Evolutionary conservation across 2,329 filamentous ascomycete species (phyloP), one percentile per base, ranked within the genome.

Genomic region (Thyridium curvatum): DNA sequence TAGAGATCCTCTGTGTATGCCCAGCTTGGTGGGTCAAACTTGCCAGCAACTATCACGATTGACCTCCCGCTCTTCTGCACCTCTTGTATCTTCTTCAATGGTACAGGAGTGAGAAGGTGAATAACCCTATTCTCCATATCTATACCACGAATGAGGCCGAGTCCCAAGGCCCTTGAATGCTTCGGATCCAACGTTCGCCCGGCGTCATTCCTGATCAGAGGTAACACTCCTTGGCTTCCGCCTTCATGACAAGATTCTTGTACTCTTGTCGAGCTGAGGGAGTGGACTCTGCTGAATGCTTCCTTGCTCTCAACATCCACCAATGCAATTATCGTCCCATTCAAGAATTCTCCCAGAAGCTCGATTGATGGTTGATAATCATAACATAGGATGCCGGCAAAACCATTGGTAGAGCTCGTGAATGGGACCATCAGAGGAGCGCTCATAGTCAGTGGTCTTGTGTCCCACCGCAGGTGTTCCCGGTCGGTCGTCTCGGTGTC

Each of bases 91-190:
- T 56, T 50, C 4, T 59, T 49, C 1, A 55, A 37, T 1, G 65
- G 40, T 7, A 81, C 64, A 0, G 85, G 84, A 0, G 82, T 83
- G 2, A 89, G 53, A 2, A 91, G 51, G 42, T 88, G 80, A 4
- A 91, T 59, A 6, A 66, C 55, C 4, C 68, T 63, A 1, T 60
- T 66, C 16, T 59, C 53, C 0, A 61, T 52, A 51, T 90, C 82
- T 41, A 90, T 77, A 4, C 79, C 83, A 2, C 84, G 74, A n/a
- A 93, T 59, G 8, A 91, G 66, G 0, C 75, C 83, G 2, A 86
- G 64, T 2, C 83, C 84, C 4, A 87, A 57, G 12, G 75, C 69
- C 16, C 65, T 65, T 0, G 77, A 83, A 50, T 73, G 65, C 18
- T 55, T 59, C 0, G 85, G 83, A 46, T 84, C 68, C 1, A 86